These are phyloP conservation scores for Xylaria curta DNA, from an alignment of 495 filamentous ascomycete species.

Conservation along the genomic window DNA sequence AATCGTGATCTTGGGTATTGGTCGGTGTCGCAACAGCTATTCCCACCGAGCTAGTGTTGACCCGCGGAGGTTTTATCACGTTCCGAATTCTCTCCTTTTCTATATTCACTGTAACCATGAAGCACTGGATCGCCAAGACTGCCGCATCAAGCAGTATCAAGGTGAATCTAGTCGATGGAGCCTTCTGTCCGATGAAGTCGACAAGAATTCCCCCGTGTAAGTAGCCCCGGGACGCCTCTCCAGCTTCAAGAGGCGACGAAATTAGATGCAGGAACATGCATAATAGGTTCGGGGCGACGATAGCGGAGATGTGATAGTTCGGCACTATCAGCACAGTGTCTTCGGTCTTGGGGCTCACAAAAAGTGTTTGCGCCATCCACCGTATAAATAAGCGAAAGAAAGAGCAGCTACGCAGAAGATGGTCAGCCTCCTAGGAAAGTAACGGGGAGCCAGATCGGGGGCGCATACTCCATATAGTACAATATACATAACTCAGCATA, in stretches of 20 bases:
- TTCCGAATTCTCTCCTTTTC: constrained; percentile 67
- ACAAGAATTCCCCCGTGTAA: constrained; percentile 84
- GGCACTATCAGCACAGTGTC: constrained; percentile 63
- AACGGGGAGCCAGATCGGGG: constrained; percentile 3
- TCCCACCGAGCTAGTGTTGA: constrained; percentile 22
- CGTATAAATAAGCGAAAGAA: constrained; percentile 74
- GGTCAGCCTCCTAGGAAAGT: constrained; percentile 22
- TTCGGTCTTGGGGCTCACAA: constrained; percentile 78
- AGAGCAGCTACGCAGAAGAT: constrained; percentile 66
- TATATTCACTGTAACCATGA: constrained; percentile 76
- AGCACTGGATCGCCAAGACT: constrained; percentile 69
- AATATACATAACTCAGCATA: constrained; percentile 80
- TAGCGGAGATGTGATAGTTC: constrained; percentile 71
- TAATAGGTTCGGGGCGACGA: constrained; percentile 72
- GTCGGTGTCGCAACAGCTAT: constrained; percentile 31
- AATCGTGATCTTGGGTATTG: constrained; percentile 71
- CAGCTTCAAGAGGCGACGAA: constrained; percentile 66
- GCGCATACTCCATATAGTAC: constrained; percentile 88
- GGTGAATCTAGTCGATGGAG: constrained; percentile 69
- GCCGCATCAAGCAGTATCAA: constrained; percentile 70
- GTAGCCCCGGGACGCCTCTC: constrained; percentile 79
- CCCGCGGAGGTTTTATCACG: constrained; percentile 43
- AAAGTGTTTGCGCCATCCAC: constrained; percentile 71
- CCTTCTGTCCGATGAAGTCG: constrained; percentile 86
- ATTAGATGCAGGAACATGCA: constrained; percentile 76